Base-by-base conservation (phyloP, 1,139 yeast species). In the Entelexis paramagnoliae region DNA sequence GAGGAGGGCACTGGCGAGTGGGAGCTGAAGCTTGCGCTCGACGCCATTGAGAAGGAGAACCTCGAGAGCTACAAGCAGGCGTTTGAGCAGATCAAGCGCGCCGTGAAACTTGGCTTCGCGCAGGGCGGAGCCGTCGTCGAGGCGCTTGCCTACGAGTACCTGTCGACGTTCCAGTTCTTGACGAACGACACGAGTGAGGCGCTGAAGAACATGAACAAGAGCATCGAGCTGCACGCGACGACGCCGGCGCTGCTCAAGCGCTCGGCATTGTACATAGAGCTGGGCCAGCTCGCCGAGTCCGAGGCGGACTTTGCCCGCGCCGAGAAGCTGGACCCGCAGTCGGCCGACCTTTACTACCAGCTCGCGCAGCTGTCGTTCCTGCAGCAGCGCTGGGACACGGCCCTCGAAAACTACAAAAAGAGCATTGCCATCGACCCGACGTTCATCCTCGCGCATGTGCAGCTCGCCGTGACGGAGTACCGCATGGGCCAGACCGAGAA, bases 291-390 rank as follows among this genome's bases (percentile, higher is more conserved):
- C 57, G 72, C 72, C 30, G 79, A 76, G 57, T 83, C 95, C 43
- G 75, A 78, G 57, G 69, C 72, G 51, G 88, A 83, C 68, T 88
- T 91, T 63, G 78, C 78, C 50, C 72, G 75, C 52, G 98, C 97
- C 39, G 74, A 81, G 59, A 72, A 75, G 56, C 66, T 84, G 60
- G 82, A 85, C 64, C 80, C 91, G 46, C 70, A 77, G 34, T 79
- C 81, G 65, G 79, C 95, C 36, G 96, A 93, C 66, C 79, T 84
- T 60, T 86, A 80, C 72, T 91, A 91, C 74, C 98, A 93, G 72
- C 81, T 85, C 65, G 98, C 95, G 60, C 99, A 93, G 76, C 77
- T 89, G 66, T 78, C 76, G 67, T 91, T 89, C 71, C 74, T 91
- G 62, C 79, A 86, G 57, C 83, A 82, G 58, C 85, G 87, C 60